These are phyloP conservation scores for Micractinium sp. DNA, from an alignment of 139 green algal genomes.

Conservation along the genomic window DNA sequence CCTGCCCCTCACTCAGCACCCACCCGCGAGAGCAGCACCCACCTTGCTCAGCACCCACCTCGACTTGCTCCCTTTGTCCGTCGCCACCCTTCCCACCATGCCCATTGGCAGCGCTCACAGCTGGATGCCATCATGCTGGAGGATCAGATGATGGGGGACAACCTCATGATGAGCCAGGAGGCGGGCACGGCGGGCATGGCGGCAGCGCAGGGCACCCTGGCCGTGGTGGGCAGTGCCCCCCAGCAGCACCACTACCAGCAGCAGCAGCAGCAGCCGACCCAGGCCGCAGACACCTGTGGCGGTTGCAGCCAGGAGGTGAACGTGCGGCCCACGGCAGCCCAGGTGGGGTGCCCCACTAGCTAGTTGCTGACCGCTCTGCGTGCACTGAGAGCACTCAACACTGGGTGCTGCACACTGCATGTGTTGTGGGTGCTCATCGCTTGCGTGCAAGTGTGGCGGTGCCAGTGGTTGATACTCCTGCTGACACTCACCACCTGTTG, in stretches of 20 bases:
- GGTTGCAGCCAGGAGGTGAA: not conserved
- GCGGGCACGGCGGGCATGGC: not conserved
- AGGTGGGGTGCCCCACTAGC: not conserved
- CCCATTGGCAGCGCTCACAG: slow-evolving; percentile 18
- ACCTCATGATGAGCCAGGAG: not conserved
- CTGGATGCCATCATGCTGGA: slow-evolving; percentile 4
- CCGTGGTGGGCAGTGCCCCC: slow-evolving; percentile 6
- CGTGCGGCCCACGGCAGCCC: not conserved
- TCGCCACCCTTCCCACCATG: not conserved
- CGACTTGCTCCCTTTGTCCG: too few species aligned
- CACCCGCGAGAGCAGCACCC: not conserved
- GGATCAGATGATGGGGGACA: not conserved
- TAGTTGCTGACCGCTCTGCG: not conserved
- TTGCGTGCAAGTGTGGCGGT: not conserved
- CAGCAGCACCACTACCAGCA: not conserved
- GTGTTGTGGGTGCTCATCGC: not conserved
- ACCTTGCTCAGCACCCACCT: too few species aligned
- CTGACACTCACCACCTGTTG: not conserved
- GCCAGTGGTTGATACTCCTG: not conserved
- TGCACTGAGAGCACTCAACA: not conserved
- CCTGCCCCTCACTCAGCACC: not conserved
- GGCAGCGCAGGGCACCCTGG: not conserved
- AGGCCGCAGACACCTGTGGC: too few species aligned
- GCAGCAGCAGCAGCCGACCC: too few species aligned
- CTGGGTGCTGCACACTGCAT: not conserved